Evolutionary conservation across 1,284 basidiomycete species (phyloP).

Genomic region (Xerocomus minutiporus): DNA sequence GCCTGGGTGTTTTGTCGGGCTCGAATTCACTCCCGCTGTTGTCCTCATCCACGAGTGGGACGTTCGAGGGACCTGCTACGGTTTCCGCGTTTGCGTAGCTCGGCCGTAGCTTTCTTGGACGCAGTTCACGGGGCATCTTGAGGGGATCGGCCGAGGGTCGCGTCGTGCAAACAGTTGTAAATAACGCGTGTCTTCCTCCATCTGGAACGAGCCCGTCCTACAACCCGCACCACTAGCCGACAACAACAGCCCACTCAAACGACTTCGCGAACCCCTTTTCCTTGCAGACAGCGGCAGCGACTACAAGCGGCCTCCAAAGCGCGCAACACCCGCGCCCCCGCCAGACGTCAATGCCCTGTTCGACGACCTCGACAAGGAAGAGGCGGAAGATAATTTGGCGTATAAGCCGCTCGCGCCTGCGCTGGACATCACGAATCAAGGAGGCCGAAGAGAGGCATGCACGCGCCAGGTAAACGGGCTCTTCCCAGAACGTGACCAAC

Average conservation of each 20-base stretch:
- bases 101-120: constrained; percentile 32
- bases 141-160: background rate
- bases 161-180: constrained; percentile 20
- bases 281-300: constrained; percentile 47
- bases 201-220: constrained; percentile 41
- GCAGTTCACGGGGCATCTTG: constrained; percentile 35
- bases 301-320: constrained; percentile 24
- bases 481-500: constrained; percentile 44
- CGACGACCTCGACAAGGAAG: constrained; percentile 47
- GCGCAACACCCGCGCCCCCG: constrained; percentile 18
- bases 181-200: constrained; percentile 30
- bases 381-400: constrained; percentile 34
- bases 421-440: constrained; percentile 47
- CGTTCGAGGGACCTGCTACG: constrained; percentile 25
- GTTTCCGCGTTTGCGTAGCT: constrained; percentile 30
- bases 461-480: constrained; percentile 21
- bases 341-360: constrained; percentile 62
- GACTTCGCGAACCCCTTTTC: constrained; percentile 44
- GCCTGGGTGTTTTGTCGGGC: constrained; percentile 18
- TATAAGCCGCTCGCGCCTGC: constrained; percentile 43
- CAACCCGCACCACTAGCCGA: background rate
- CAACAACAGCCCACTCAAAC: constrained; percentile 26
- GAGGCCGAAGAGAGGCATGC: constrained; percentile 49
- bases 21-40: constrained; percentile 44
- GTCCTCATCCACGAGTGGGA: constrained; percentile 22